Evolutionary conservation across 768 basidiomycete genomes (phyloP).

Genomic region (Pholiota microspora): DNA sequence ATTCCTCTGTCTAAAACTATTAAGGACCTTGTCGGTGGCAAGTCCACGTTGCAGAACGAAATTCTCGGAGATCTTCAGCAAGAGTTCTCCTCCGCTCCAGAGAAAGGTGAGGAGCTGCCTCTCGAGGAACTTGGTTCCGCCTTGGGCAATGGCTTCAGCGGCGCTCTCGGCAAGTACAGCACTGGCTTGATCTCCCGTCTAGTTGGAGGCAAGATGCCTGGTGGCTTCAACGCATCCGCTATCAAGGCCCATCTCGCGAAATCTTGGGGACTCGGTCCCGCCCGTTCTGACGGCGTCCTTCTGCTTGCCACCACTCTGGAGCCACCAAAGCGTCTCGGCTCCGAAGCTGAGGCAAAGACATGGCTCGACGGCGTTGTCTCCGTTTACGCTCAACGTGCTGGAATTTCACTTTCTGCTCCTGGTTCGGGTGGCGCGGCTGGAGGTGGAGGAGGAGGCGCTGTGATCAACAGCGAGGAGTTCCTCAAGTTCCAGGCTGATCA

Average conservation of each 20-base stretch:
- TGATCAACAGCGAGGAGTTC: conserved; percentile 98
- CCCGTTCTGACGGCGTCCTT: conserved; percentile 86
- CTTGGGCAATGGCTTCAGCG: conserved; percentile 75
- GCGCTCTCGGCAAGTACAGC: conserved; percentile 92
- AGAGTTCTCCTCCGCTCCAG: conserved; percentile 92
- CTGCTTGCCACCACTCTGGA: conserved; percentile 91
- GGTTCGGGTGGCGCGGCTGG: conserved; percentile 60
- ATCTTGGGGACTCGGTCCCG: conserved; percentile 92
- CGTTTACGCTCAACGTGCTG: conserved; percentile 84
- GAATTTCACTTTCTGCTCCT: conserved; percentile 77
- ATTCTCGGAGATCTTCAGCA: conserved; percentile 95
- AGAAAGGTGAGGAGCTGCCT: conserved; percentile 97
- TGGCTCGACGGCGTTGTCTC: conserved; percentile 89
- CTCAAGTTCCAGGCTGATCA: conserved; percentile 94
- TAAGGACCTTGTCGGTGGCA: conserved; percentile 98
- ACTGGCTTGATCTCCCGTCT: conserved; percentile 87
- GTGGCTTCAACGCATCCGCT: conserved; percentile 93
- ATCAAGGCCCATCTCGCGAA: conserved; percentile 89
- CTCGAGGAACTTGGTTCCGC: conserved; percentile 94
- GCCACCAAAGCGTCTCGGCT: conserved; percentile 88
- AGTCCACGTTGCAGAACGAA: conserved; percentile 98
- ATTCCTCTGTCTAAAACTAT: conserved; percentile 90
- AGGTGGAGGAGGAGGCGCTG: conserved; percentile 71
- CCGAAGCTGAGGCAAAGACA: conserved; percentile 88
- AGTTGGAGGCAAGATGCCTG: conserved; percentile 96